These are phyloP conservation scores for Plenodomus tracheiphilus DNA, from an alignment of 2,329 filamentous ascomycete genomes.

Conservation along the genomic window DNA sequence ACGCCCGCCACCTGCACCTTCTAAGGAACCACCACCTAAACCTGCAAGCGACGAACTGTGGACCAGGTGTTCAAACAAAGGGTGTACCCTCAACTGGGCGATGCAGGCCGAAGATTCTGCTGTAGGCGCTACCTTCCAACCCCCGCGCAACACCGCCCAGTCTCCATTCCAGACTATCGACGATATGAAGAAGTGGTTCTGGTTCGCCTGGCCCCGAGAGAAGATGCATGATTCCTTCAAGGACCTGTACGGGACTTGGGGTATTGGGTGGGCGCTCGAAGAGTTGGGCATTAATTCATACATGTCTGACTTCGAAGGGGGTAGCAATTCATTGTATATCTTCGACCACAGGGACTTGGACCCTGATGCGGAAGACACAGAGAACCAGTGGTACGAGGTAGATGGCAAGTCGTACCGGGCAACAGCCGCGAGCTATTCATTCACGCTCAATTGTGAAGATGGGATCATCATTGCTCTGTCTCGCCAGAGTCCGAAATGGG, in stretches of 20 bases:
- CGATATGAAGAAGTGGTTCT: conserved; percentile 14
- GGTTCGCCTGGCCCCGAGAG: conserved; percentile 6
- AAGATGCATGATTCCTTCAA: conserved; percentile 4
- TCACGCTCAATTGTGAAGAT: conserved; percentile 16
- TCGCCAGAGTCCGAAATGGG: conserved; percentile 13
- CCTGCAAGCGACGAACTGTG: conserved; percentile 13
- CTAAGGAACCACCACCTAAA: background rate
- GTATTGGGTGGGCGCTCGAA: conserved; percentile 16
- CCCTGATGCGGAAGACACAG: background rate
- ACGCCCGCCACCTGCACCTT: conserved; percentile 6
- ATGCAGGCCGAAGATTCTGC: conserved; percentile 14
- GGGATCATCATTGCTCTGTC: conserved; percentile 22
- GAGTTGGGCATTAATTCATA: conserved; percentile 14
- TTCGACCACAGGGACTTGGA: conserved; percentile 11
- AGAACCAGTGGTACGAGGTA: conserved; percentile 14
- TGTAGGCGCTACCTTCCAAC: conserved; percentile 10
- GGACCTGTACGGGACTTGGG: conserved; percentile 17
- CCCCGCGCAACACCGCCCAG: conserved; percentile 6
- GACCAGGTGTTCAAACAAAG: conserved; percentile 11
- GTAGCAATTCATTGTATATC: conserved; percentile 12
- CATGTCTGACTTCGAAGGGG: conserved; percentile 14
- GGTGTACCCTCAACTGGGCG: conserved; percentile 14
- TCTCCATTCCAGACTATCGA: conserved; percentile 5
- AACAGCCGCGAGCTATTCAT: conserved; percentile 17
- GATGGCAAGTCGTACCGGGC: conserved; percentile 10